These are phyloP conservation scores for Orychophragmus violaceus DNA, from an alignment of 345 rosid species.

Conservation along the genomic window DNA sequence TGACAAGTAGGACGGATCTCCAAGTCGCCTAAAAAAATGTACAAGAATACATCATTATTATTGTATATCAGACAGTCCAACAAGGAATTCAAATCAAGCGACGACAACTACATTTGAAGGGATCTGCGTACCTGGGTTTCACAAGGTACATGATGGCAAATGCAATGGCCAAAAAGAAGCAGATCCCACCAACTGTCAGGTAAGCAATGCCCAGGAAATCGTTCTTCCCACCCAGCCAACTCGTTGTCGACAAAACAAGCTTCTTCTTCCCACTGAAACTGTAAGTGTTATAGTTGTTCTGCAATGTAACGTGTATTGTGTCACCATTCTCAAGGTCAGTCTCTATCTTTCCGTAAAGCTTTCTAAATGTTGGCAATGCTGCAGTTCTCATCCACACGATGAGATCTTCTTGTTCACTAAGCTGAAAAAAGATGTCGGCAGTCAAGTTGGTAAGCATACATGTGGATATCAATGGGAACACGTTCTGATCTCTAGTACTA, in stretches of 20 bases:
- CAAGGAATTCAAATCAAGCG: not conserved
- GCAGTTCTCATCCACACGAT: slow-evolving; percentile 99
- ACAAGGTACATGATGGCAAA: slow-evolving; percentile 79
- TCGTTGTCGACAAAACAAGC: slow-evolving; percentile 91
- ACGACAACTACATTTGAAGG: slow-evolving; percentile 1
- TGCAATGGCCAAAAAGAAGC: slow-evolving; percentile 78
- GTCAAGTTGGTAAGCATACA: not conserved
- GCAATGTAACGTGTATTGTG: slow-evolving; percentile 44
- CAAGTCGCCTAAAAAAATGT: slow-evolving; percentile 60
- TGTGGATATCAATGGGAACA: not conserved
- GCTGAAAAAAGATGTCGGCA: slow-evolving; percentile 33
- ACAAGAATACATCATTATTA: no score
- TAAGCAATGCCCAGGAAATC: slow-evolving; percentile 97
- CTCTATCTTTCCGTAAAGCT: slow-evolving; percentile 94
- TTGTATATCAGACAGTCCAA: not conserved
- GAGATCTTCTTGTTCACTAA: slow-evolving; percentile 90
- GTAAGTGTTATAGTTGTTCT: slow-evolving; percentile 81
- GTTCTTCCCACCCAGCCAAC: slow-evolving; percentile 99
- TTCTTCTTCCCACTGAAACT: slow-evolving; percentile 92
- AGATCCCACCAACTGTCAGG: slow-evolving; percentile 80
- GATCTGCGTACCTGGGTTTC: slow-evolving; percentile 70
- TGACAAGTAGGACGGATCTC: slow-evolving; percentile 92
- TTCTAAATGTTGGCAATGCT: slow-evolving; percentile 95
- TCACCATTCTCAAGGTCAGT: slow-evolving; percentile 56
- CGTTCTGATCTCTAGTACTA: not conserved